Evolutionary conservation across 2,329 filamentous ascomycete genomes (phyloP).

Genomic region (Ascochyta koolunga): DNA sequence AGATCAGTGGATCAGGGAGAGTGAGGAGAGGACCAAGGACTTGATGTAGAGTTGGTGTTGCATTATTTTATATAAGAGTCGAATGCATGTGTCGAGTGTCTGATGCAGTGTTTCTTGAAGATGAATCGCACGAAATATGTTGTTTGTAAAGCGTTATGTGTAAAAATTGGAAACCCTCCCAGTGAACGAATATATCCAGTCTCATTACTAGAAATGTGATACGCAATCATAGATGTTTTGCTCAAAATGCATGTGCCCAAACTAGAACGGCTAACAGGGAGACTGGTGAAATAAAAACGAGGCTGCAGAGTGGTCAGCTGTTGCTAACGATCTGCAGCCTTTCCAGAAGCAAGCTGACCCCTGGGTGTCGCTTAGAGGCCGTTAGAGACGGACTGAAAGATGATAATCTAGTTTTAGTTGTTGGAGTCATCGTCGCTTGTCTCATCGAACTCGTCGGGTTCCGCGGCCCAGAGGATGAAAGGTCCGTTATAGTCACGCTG

Average conservation of each 20-base stretch:
- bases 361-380: too few relatives aligned
- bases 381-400: too few relatives aligned
- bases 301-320: too few relatives aligned
- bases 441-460: constrained; percentile 10
- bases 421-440: background rate
- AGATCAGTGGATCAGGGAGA: constrained; percentile 55
- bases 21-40: constrained; percentile 54
- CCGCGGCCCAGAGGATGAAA: constrained; percentile 47
- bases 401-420: background rate
- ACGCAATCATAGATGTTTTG: background rate
- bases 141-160: background rate
- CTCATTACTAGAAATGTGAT: background rate
- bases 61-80: background rate
- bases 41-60: constrained; percentile 31
- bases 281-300: background rate
- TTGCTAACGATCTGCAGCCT: too few relatives aligned
- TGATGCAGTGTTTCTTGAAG: background rate
- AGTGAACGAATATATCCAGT: background rate
- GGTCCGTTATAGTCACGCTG: constrained; percentile 34
- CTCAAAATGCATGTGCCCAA: background rate
- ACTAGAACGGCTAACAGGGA: too few relatives aligned
- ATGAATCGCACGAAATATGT: background rate
- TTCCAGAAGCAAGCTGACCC: too few relatives aligned
- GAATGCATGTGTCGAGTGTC: background rate
- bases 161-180: background rate